Conservation (phyloP, 179 eudicot species). For the Heliamphora ciliata region DNA sequence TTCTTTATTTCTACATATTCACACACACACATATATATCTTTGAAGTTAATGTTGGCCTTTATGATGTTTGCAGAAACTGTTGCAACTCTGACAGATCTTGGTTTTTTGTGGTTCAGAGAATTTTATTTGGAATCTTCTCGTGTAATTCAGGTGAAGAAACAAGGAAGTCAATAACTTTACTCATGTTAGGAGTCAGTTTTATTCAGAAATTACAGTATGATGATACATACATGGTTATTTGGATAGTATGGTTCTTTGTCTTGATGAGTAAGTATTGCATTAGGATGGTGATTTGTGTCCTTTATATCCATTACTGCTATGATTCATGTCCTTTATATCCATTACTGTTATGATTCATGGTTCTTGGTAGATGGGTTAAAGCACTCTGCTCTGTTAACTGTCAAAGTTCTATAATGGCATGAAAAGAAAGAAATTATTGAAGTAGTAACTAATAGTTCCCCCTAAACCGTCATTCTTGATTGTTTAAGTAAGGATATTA, state of each 20-base stretch:
- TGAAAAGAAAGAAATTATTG: no score
- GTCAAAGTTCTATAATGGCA: no score
- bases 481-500: neutral
- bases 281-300: neutral
- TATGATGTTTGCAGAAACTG: slow-evolving; percentile 59
- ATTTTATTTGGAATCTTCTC: slow-evolving; percentile 94
- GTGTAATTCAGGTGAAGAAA: slow-evolving; percentile 84
- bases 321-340: neutral
- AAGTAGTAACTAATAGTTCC: neutral
- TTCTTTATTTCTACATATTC: neutral
- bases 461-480: neutral
- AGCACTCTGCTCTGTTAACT: no score
- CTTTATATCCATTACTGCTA: neutral
- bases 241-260: neutral
- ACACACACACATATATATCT: neutral
- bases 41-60: slow-evolving; percentile 20
- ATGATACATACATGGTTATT: neutral
- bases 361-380: no score
- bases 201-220: neutral
- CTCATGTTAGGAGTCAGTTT: neutral
- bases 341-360: no score
- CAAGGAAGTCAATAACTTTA: neutral
- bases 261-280: neutral
- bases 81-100: slow-evolving; percentile 83
- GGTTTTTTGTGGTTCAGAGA: slow-evolving; percentile 99